These are phyloP conservation scores for Spiromastix sp. DNA, from an alignment of 2,329 filamentous ascomycete genomes.

Conservation along the genomic window DNA sequence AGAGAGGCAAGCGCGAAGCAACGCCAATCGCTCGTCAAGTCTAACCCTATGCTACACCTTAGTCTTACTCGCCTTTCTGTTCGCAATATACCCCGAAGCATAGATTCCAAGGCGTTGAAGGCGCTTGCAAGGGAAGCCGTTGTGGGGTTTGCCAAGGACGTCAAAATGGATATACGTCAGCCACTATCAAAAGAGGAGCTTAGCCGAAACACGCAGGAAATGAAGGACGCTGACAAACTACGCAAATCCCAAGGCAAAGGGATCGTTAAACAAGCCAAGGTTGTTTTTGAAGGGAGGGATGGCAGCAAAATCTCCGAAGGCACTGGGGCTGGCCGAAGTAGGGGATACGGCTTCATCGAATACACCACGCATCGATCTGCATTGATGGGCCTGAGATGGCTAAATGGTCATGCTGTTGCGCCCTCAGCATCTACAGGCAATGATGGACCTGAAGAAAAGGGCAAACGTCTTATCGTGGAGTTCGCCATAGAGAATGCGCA, in stretches of 20 bases:
- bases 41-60: slow-evolving; percentile 79
- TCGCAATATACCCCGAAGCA: slow-evolving; percentile 76
- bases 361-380: slow-evolving; percentile 90
- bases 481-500: slow-evolving; percentile 98
- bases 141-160: slow-evolving; percentile 86
- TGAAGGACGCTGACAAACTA: slow-evolving; percentile 67
- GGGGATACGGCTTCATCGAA: slow-evolving; percentile 96
- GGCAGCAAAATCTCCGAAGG: slow-evolving; percentile 74
- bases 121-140: slow-evolving; percentile 83
- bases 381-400: slow-evolving; percentile 85
- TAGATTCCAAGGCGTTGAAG: slow-evolving; percentile 82
- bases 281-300: slow-evolving; percentile 81
- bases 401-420: slow-evolving; percentile 63
- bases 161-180: slow-evolving; percentile 64
- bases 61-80: slow-evolving; percentile 83
- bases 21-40: slow-evolving; percentile 80
- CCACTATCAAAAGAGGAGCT: slow-evolving; percentile 86
- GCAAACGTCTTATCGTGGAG: slow-evolving; percentile 82
- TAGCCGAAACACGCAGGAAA: slow-evolving; percentile 65
- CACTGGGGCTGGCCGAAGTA: slow-evolving; percentile 67
- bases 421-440: slow-evolving; percentile 18
- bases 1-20: slow-evolving; percentile 79
- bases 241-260: slow-evolving; percentile 76
- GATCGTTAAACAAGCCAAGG: slow-evolving; percentile 84
- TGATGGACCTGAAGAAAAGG: slow-evolving; percentile 34